Evolutionary conservation across 768 basidiomycete genomes (phyloP), one percentile per base, ranked within the genome.

Genomic region (Suillus weaverae): DNA sequence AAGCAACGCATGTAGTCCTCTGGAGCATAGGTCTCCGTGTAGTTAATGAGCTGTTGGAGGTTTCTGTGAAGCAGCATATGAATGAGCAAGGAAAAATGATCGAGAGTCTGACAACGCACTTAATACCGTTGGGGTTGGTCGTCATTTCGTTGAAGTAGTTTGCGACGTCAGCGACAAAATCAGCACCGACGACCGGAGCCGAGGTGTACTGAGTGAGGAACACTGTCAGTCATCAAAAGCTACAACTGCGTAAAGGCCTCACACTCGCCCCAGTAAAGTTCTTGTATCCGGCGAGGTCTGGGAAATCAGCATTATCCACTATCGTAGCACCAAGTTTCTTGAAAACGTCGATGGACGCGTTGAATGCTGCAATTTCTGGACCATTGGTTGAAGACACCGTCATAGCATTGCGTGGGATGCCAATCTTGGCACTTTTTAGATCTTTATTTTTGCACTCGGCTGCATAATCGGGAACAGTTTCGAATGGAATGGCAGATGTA

Each of bases 91-190:
- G 26, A 30, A 59, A 13, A 6, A 0, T 20, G 3, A 20, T 41
- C 14, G 18, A 41, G 10, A 18, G 26, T 30, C 36, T 11, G 6
- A 6, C 10, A 41, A 41, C 39, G 11, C 10, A 59, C 57, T 3
- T 13, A 5, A 59, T 59, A 13, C 30, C 2, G 18, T 59, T 38
- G 18, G 57, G 57, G 11, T 59, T 59, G 18, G 57, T 59, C 10
- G 57, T 59, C 57, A 59, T 59, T 41, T 59, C 57, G 6, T 41
- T 41, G 39, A 59, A 59, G 38, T 59, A 59, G 26, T 59, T 59
- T 18, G 57, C 57, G 3, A 59, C 18, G 3, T 59, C 57, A 20
- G 4, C 18, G 26, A 41, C 57, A 41, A 59, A 59, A 11, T 59
- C 57, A 41, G 57, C 57, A 39, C 57, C 57, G 6, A 59, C 57